Evolutionary conservation across 2,329 filamentous ascomycete genomes (phyloP).

Genomic region (Exophiala bonariae): DNA sequence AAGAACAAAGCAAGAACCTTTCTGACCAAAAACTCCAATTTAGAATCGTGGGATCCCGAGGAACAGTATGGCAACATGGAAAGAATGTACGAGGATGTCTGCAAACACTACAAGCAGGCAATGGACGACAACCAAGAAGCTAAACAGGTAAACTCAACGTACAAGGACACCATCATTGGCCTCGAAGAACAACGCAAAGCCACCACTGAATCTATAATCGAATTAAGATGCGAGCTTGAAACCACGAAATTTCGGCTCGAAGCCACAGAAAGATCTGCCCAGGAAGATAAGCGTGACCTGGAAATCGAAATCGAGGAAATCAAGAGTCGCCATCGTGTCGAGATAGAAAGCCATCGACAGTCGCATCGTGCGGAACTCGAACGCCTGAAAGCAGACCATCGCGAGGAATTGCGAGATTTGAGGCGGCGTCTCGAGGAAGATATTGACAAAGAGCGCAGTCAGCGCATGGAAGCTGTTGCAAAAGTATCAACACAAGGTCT

Average conservation of each 20-base stretch:
- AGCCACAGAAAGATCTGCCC: conserved; percentile 49
- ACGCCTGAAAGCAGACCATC: conserved; percentile 60
- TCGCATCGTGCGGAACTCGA: conserved; percentile 55
- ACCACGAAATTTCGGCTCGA: conserved; percentile 55
- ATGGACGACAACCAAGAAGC: conserved; percentile 67
- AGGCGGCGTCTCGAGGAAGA: conserved; percentile 65
- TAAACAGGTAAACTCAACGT: conserved; percentile 72
- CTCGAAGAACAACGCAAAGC: conserved; percentile 55
- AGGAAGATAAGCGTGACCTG: conserved; percentile 53
- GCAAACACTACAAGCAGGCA: conserved; percentile 69
- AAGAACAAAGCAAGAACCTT: conserved; percentile 50
- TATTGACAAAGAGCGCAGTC: conserved; percentile 63
- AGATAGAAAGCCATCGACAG: conserved; percentile 44
- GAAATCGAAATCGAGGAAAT: conserved; percentile 54
- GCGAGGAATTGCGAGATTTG: conserved; percentile 66
- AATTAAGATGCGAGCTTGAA: conserved; percentile 68
- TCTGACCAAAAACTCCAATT: conserved; percentile 74
- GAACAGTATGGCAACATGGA: conserved; percentile 76
- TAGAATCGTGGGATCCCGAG: conserved; percentile 77
- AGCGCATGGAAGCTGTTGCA: conserved; percentile 62
- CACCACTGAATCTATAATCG: conserved; percentile 52
- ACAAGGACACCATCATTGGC: conserved; percentile 68
- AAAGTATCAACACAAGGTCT: conserved; percentile 59
- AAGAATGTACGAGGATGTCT: conserved; percentile 68
- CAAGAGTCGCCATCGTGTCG: conserved; percentile 51